Evolutionary conservation across 2,329 filamentous ascomycete species (phyloP).

Genomic region (Colletotrichum eremochloae): DNA sequence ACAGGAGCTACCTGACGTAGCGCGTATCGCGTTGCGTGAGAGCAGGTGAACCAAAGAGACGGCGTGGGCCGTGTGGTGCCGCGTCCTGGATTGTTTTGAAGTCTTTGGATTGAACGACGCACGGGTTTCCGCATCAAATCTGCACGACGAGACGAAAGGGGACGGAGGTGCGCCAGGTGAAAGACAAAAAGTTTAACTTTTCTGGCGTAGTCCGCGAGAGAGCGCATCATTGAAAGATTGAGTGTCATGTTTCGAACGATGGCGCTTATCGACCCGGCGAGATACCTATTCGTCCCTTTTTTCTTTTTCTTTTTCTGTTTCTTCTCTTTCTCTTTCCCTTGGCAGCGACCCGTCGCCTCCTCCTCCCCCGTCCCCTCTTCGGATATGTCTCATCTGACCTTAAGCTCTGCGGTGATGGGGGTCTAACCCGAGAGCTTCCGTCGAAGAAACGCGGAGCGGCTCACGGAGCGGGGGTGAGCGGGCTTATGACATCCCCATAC

Average conservation of each 20-base stretch:
- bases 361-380: slow-evolving; percentile 4
- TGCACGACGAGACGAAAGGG: slow-evolving; percentile 14
- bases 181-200: neutral
- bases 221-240: slow-evolving; percentile 11
- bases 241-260: slow-evolving; percentile 20
- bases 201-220: neutral
- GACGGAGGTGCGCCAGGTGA: neutral
- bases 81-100: slow-evolving; percentile 7
- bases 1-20: neutral
- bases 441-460: neutral
- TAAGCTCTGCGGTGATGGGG: slow-evolving; percentile 32
- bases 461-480: neutral
- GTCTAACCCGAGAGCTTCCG: slow-evolving; percentile 1
- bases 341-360: neutral
- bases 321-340: neutral
- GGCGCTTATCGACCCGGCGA: neutral
- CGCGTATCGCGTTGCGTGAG: neutral
- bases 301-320: neutral
- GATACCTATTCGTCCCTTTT: neutral
- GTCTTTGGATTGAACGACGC: slow-evolving; percentile 8
- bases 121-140: slow-evolving; percentile 7
- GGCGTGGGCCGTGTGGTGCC: neutral
- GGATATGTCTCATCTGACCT: slow-evolving; percentile 19
- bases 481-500: slow-evolving; percentile 8
- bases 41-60: neutral